Evolutionary conservation across 768 basidiomycete species (phyloP), one percentile per base, ranked within the genome.

Genomic region (Boletus reticuloceps): DNA sequence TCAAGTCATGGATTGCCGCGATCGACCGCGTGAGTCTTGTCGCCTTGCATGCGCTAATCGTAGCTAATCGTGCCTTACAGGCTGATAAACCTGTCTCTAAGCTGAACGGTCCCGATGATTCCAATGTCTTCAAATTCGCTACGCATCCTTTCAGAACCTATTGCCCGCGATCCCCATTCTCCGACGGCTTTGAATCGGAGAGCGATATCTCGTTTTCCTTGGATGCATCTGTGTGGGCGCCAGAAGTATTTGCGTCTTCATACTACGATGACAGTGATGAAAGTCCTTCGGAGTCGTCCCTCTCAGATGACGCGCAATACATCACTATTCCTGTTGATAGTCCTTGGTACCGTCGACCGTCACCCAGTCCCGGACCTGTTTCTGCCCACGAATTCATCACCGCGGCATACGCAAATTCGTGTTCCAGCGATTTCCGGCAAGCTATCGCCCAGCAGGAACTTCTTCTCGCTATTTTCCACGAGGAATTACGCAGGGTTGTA

Each of bases 251-350:
- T 2, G 13, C 38, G 25, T 51, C 58, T 29, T 53, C 51, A n/a
- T 64, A 55, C 43, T 51, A 58, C 19, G 59, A 61, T 25, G 59
- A 62, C 34, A 63, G 61, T 16, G 70, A 64, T 22, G 65, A 63
- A 29, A 61, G 55, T 53, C 47, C 3, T 34, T 61, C 64, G 8
- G 61, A 51, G 5, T 64, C 62, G 10, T 55, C 59, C 19, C 37
- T 50, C 16, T 62, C 70, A 37, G 64, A 64, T 25, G 67, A 69
- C 43, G 70, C 66, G 4, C 78, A 79, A 58, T 74, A 75, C 43
- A 63, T 79, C 47, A 69, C 64, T 48, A 76, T 79, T 45, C 68
- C 72, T 12, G 64, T 59, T 34, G 71, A 72, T 48, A 78, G 72
- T 40, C 72, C 72, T 5, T 79, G 77, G 69, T 74, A 73, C 56